Conservation (phyloP, 75 land plant genomes). For the Larix kaempferi region DNA sequence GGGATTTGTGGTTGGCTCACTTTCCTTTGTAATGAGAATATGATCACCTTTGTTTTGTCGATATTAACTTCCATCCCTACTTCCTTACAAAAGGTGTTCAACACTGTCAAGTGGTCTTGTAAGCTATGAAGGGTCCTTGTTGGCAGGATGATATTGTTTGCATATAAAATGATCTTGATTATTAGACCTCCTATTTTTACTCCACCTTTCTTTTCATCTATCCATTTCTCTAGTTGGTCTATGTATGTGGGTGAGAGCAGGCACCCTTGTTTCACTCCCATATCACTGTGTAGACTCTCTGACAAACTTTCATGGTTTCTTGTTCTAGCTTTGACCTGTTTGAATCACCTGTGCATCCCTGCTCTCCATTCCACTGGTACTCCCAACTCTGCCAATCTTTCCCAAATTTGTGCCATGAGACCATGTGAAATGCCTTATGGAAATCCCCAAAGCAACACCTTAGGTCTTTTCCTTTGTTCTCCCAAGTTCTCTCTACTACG, state of each 20-base stretch:
- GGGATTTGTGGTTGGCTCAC: too few species aligned
- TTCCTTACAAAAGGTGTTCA: neutral
- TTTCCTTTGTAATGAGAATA: neutral
- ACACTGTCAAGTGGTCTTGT: neutral
- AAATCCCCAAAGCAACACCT: neutral
- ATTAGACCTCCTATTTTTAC: neutral
- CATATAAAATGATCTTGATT: neutral
- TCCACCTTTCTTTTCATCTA: neutral
- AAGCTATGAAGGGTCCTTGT: neutral
- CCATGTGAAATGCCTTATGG: neutral
- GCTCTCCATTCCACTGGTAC: neutral
- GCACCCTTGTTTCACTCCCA: neutral
- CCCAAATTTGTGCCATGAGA: neutral
- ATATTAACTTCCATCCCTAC: neutral
- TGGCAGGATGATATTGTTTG: neutral
- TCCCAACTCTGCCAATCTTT: neutral
- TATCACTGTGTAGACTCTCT: neutral
- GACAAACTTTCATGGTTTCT: neutral
- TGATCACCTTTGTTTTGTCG: neutral
- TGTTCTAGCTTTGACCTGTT: neutral
- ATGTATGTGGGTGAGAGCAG: neutral
- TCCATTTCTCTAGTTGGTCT: neutral
- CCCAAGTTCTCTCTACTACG: neutral
- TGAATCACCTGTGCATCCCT: neutral
- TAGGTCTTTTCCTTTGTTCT: neutral